Conservation (phyloP, 495 filamentous ascomycete species). For the Penicillium chermesinum region DNA sequence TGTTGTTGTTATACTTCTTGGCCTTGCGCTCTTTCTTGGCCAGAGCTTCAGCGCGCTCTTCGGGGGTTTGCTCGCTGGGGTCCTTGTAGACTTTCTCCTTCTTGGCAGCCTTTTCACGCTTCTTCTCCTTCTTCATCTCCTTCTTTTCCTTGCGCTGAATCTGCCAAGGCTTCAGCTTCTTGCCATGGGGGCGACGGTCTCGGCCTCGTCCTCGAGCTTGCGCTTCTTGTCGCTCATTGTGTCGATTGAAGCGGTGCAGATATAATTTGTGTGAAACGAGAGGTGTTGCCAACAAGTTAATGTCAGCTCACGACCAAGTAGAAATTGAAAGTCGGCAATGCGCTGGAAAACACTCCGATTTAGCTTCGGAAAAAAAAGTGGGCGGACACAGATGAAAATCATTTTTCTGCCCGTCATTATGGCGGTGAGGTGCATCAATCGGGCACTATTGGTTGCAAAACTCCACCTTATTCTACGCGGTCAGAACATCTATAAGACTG, state of each 20-base stretch:
- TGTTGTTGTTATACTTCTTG: conserved; percentile 19
- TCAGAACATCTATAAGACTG: background rate
- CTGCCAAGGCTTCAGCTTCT: conserved; percentile 38
- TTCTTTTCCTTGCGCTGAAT: conserved; percentile 20
- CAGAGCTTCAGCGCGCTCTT: conserved; percentile 5
- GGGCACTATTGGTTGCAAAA: background rate
- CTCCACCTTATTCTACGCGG: too few relatives aligned
- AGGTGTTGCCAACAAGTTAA: background rate
- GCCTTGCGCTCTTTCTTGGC: conserved; percentile 8
- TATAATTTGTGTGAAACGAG: too few relatives aligned
- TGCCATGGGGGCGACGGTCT: conserved; percentile 31
- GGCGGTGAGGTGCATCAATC: conserved; percentile 17
- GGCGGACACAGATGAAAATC: conserved; percentile 26
- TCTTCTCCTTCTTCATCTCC: conserved; percentile 15
- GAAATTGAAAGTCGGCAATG: background rate
- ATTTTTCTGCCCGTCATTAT: conserved; percentile 19
- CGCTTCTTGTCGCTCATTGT: conserved; percentile 45
- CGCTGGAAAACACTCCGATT: conserved; percentile 2
- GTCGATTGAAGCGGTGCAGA: too few relatives aligned
- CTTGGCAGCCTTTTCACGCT: conserved; percentile 6
- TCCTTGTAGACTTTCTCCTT: conserved; percentile 9
- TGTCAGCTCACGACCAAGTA: background rate
- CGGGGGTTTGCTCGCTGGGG: background rate
- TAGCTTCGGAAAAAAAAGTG: conserved; percentile 20
- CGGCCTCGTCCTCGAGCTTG: conserved; percentile 34